phyloP scores from a whole-genome alignment of 208 protist species.

The Trypanosoma theileri region DNA sequence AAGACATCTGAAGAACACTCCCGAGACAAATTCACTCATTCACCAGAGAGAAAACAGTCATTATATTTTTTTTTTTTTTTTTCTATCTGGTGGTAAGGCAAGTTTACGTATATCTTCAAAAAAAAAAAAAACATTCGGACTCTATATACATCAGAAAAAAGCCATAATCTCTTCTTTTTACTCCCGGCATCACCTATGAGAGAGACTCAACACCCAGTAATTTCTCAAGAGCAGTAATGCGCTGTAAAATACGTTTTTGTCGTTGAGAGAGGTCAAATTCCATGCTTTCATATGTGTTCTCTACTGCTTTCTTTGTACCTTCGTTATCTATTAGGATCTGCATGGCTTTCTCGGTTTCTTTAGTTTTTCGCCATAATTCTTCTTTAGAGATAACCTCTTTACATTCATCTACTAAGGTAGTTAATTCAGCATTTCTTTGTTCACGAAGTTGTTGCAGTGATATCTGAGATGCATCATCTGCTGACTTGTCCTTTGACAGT shows the following conservation, averaged over 20 bases:
- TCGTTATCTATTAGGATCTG: slow-evolving; percentile 65
- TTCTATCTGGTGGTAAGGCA: too few species aligned
- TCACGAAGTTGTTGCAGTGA: slow-evolving; percentile 37
- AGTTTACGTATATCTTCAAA: too few species aligned
- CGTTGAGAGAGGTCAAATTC: slow-evolving; percentile 50
- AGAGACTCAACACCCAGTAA: slow-evolving; percentile 40
- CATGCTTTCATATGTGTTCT: slow-evolving; percentile 66
- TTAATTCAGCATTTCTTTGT: slow-evolving; percentile 49
- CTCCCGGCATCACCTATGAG: not conserved
- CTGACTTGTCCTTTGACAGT: slow-evolving; percentile 18
- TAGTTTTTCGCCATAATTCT: slow-evolving; percentile 31
- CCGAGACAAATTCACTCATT: too few species aligned
- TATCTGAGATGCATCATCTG: slow-evolving; percentile 18
- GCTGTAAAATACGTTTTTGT: slow-evolving; percentile 70
- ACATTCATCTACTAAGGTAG: slow-evolving; percentile 34
- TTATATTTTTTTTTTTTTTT: too few species aligned
- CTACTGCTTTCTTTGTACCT: slow-evolving; percentile 47
- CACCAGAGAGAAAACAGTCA: too few species aligned
- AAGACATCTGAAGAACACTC: too few species aligned
- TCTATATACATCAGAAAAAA: not conserved
- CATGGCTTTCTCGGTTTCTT: slow-evolving; percentile 62
- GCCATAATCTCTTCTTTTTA: not conserved
- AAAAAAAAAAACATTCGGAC: too few species aligned
- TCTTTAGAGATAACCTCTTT: slow-evolving; percentile 42
- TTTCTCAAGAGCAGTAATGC: slow-evolving; percentile 65